phyloP scores from a whole-genome alignment of 495 filamentous ascomycete genomes.

The Penicillium turbatum region DNA sequence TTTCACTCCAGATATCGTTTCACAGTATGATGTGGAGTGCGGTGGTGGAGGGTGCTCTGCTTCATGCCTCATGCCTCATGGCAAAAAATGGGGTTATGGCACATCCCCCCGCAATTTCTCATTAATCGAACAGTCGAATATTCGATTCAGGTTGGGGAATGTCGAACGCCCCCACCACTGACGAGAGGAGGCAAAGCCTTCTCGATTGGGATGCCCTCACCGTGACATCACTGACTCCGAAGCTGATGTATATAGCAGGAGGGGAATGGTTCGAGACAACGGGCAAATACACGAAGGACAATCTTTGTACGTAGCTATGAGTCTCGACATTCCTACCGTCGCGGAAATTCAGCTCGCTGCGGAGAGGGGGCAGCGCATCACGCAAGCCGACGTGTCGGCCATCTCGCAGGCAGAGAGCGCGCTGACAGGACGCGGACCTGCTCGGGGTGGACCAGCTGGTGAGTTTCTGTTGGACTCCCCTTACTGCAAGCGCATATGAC shows the following conservation, averaged over 20 bases:
- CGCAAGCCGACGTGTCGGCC: constrained; percentile 28
- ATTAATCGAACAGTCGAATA: neutral
- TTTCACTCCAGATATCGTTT: neutral
- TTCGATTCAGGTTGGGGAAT: neutral
- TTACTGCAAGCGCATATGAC: neutral
- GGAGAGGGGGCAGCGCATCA: constrained; percentile 34
- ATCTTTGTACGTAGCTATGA: constrained; percentile 7
- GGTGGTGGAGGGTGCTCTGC: neutral
- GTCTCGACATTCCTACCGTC: constrained; percentile 25
- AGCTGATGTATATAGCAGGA: constrained; percentile 15
- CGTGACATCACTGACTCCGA: constrained; percentile 27
- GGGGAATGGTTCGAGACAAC: neutral
- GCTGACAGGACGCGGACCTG: constrained; percentile 44
- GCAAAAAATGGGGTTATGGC: neutral
- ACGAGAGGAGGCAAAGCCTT: constrained; percentile 1
- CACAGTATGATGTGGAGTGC: neutral
- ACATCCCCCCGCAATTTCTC: neutral
- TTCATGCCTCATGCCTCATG: neutral
- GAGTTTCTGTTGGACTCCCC: constrained; percentile 20
- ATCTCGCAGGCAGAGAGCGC: constrained; percentile 37
- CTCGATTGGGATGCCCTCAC: constrained; percentile 22
- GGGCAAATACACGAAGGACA: neutral
- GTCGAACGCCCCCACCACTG: constrained; percentile 7
- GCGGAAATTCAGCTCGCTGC: constrained; percentile 35
- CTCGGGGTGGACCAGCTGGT: constrained; percentile 54